Evolutionary conservation across 768 basidiomycete genomes (phyloP), one percentile per base, ranked within the genome.

Genomic region (Thelephora ganbajun): DNA sequence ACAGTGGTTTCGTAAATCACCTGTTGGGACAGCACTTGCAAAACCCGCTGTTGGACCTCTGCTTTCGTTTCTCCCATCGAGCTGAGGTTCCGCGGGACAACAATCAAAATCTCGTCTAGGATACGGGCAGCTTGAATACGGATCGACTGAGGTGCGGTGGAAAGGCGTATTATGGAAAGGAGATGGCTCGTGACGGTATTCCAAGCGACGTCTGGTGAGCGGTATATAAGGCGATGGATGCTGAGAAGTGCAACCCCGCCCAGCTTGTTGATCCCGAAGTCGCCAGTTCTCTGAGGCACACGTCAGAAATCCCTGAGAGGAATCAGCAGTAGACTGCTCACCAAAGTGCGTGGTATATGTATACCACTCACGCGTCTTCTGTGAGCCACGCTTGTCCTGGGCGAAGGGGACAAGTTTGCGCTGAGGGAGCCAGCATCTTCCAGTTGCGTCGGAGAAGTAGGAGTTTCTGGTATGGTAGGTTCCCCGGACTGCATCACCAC

Each of bases 211-310:
- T 82, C 79, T 0, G 88, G 79, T 11, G 83, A 73, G n/a, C 82
- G 74, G 51, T 83, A 83, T 43, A 96, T 81, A 14, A 99, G 69
- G 3, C 94, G 80, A 58, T 87, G 79, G 20, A 96, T 80, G 57
- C 97, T 99, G 46, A 88, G 71, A 54, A 79, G 69, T 0, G 83
- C 73, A 9, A 94, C 81, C 1, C 77, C 74, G 7, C 90, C 85
- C 19, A 97, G 67, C 58, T 88, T 89, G 50, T 76, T 76, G 48
- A 97, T 81, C n/a, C 90, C 88, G 66, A 96, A 98, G 53, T 99
- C 94, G 0, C 87, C 88, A 0, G 84, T 74, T n/a, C 85, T 75
- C 86, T 91, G 50, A n/a, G 26, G 23, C 1, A 14, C 42, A 33
- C 47, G 49, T 22, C 45, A 51, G 42, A 30, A 36, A 35, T 9